Percentiles rank a stretch among this genome's conserved stretches.
Conservation (phyloP, 345 rosid genomes). For the Sisymbrium altissimum region DNA sequence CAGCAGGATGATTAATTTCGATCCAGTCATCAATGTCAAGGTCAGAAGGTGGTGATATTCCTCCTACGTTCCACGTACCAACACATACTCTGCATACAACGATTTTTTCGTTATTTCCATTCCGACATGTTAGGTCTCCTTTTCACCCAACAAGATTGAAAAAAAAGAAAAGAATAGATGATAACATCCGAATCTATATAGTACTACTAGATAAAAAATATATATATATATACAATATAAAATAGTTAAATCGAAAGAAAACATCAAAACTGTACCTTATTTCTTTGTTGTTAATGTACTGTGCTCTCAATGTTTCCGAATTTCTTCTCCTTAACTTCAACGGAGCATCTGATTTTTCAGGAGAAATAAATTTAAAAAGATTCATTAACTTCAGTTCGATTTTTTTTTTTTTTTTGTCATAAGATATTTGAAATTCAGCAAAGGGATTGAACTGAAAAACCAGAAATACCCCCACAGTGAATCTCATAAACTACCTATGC, state of each 20-base stretch:
- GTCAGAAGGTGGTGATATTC: constrained; percentile 75
- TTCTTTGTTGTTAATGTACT: constrained; percentile 37
- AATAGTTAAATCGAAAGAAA: background rate
- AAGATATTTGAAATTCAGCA: background rate
- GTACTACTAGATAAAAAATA: background rate
- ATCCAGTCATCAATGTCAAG: constrained; percentile 92
- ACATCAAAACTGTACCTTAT: constrained; percentile 25
- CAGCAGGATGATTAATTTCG: constrained; percentile 69
- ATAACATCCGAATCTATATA: constrained; percentile 1
- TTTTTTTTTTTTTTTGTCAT: background rate
- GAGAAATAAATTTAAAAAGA: background rate
- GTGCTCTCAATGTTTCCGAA: constrained; percentile 36
- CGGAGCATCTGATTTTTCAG: constrained; percentile 19
- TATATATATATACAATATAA: background rate
- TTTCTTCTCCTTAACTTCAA: constrained; percentile 32
- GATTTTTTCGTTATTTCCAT: background rate
- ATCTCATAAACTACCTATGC: constrained; percentile 28
- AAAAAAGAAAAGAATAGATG: background rate
- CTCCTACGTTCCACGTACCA: constrained; percentile 97
- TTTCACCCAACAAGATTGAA: constrained; percentile 15
- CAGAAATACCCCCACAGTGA: constrained; percentile 20
- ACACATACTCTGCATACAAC: constrained; percentile 49
- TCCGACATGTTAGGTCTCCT: constrained; percentile 27
- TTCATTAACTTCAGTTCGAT: too few relatives aligned
- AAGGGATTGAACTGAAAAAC: background rate